Base-by-base conservation (phyloP, 2,329 filamentous ascomycete genomes). In the Colletotrichum sp. region DNA sequence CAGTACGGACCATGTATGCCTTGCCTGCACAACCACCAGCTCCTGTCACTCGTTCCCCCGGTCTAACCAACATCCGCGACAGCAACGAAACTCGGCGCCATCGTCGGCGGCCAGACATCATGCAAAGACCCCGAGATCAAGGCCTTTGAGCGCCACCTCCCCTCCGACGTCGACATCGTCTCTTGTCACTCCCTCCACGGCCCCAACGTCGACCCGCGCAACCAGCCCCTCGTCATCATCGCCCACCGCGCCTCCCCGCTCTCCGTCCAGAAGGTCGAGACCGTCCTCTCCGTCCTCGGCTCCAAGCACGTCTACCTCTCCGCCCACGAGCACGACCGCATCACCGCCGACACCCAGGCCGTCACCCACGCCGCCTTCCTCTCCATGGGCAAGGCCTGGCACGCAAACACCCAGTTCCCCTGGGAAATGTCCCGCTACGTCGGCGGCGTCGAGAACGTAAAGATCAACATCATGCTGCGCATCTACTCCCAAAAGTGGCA, bases 401-500 rank as follows among this genome's bases (percentile, higher is more conserved):
- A 96, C 79, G 96, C 96, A 36, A 98, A 98, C 84, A 92, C 93
- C 75, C 95, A 99, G 84, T 99, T 99, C 81, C 97, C 98, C 0
- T 99, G 97, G 97, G 96, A 99, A 81, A 93, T 96, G 63, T 92
- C 93, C n/a, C 95, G 97, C 78, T 99, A 99, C 85, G 92, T 98
- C 6, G 97, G 97, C 75, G 98, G 97, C 68, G 98, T 99, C 81
- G 97, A 99, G 86, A 99, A 99, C 84, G 96, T 99, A 81, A 99
- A 99, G 88, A 98, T 99, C 88, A 99, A 99, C 87, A 93, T 99
- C 80, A 99, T 96, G 80, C 89, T 99, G 79, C 96, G 97, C 80
- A 99, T 99, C 87, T 99, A 99, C 88, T 93, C 94, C 76, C 98
- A 98, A 85, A 99, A 99, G 86, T 99, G 98, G 98, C 98, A 99